A percentile compares a stretch with the other conserved stretches of the same genome.
phyloP scores from a whole-genome alignment of 306 rosid genomes.

The Mimosa pudica region DNA sequence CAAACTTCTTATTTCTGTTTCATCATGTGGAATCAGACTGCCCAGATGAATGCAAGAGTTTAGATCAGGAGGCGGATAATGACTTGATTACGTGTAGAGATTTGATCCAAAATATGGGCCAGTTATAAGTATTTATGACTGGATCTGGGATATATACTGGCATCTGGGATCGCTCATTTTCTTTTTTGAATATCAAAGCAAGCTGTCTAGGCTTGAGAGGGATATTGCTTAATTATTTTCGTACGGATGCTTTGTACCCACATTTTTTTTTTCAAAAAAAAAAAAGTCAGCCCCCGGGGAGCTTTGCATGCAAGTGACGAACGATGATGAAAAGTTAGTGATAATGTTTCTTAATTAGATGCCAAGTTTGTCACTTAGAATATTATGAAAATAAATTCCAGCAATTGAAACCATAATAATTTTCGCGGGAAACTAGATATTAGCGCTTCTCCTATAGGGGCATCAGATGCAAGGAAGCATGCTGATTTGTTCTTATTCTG shows the following conservation, averaged over 20 bases:
- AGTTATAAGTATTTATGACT: not conserved
- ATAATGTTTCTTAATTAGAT: not conserved
- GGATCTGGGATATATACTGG: not conserved
- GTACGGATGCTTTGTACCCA: not conserved
- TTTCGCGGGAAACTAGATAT: not conserved
- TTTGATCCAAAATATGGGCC: not conserved
- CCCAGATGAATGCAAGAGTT: not conserved
- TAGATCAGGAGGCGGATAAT: not conserved
- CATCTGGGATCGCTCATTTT: no score
- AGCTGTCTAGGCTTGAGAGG: no score
- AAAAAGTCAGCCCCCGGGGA: not conserved
- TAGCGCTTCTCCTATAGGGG: not conserved
- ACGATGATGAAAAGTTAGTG: not conserved
- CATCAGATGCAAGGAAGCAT: not conserved
- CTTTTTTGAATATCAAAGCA: no score
- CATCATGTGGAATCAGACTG: not conserved
- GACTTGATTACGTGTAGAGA: not conserved
- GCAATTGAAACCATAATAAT: not conserved
- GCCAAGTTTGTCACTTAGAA: not conserved
- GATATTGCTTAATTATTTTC: not conserved
- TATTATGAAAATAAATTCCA: not conserved
- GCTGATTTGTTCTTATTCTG: no score
- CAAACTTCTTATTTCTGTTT: not conserved
- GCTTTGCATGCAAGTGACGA: not conserved
- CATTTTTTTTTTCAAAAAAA: no score